Percentiles rank a stretch among this genome's conserved stretches.
Conservation (phyloP, 768 basidiomycete genomes). For the Boletus bicolor region DNA sequence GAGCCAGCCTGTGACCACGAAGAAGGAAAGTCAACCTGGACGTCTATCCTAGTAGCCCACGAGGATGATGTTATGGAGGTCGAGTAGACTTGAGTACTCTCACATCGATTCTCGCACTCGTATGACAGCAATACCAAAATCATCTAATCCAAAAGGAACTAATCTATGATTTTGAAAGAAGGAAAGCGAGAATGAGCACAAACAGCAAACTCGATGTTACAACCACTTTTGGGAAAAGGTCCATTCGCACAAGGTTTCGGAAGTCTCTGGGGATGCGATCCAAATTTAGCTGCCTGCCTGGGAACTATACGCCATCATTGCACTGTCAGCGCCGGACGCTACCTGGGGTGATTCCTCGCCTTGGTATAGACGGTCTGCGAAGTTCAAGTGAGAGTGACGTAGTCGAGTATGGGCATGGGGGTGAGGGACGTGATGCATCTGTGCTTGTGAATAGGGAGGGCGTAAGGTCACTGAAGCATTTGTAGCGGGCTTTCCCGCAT, state of each 20-base stretch:
- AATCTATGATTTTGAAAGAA: constrained; percentile 25
- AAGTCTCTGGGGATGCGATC: background rate
- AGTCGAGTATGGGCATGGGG: constrained; percentile 76
- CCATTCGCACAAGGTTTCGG: constrained; percentile 1
- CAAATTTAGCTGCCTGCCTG: constrained; percentile 29
- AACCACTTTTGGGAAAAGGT: constrained; percentile 7
- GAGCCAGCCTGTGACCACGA: constrained; percentile 1
- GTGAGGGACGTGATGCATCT: constrained; percentile 80
- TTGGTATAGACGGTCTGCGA: constrained; percentile 39
- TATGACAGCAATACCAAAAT: constrained; percentile 19
- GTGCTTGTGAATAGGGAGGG: constrained; percentile 54
- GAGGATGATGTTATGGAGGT: constrained; percentile 55
- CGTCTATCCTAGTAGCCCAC: background rate
- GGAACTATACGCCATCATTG: constrained; percentile 48
- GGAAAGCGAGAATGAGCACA: constrained; percentile 19
- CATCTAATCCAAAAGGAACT: constrained; percentile 25
- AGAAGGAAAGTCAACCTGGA: background rate
- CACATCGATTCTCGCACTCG: constrained; percentile 7
- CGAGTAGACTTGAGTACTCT: constrained; percentile 29
- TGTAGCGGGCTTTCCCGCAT: constrained; percentile 30
- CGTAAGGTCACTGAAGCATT: constrained; percentile 47
- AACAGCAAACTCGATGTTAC: constrained; percentile 19
- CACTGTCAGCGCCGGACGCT: constrained; percentile 33
- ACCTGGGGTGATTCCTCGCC: constrained; percentile 27
- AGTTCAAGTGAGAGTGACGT: constrained; percentile 56